Base-by-base conservation (phyloP, 2,329 filamentous ascomycete genomes). In the Helminthosporium solani region DNA sequence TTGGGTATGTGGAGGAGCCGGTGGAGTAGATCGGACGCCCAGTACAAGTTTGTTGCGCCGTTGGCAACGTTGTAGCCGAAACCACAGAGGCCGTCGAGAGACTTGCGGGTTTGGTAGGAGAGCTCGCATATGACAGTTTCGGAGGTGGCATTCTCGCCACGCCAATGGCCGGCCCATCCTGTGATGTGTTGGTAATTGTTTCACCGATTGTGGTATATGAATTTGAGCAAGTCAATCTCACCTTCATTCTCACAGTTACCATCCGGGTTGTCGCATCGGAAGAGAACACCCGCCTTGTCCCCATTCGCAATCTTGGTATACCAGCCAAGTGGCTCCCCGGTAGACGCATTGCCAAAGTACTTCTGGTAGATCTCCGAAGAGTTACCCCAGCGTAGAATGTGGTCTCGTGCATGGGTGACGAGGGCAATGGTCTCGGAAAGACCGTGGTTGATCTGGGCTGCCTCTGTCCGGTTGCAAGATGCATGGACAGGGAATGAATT, bases 41-140 rank as follows among this genome's bases (percentile, higher is more conserved):
- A 88, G 74, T 79, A 87, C 31, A 77, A 76, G 64, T 83, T 84
- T 14, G 80, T 76, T 20, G 75, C 68, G 3, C 75, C 77, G 11
- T 70, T 69, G 5, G 82, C 75, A 7, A 88, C 79, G 7, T 76
- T 82, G 68, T 85, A 87, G 40, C 84, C 85, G 15, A 78, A 71
- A 20, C 75, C 76, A 65, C 85, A 88, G 59, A 87, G 73, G 23
- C 77, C 75, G 40, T 77, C 73, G 7, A 88, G 77, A 16, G 75
- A 77, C 28, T 75, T 77, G 39, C 84, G 81, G 37, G 75, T 75
- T 30, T 56, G 49, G 66, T 82, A 88, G 1, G 83, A 86, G 1
- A 80, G 72, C 4, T 78, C 75, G 68, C 85, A 88, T 66, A 88
- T 87, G 53, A 87, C 85, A 2, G 84, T 88, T 67, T 88, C 84